Evolutionary conservation across 306 rosid species (phyloP).

Genomic region (Inga laurina): DNA sequence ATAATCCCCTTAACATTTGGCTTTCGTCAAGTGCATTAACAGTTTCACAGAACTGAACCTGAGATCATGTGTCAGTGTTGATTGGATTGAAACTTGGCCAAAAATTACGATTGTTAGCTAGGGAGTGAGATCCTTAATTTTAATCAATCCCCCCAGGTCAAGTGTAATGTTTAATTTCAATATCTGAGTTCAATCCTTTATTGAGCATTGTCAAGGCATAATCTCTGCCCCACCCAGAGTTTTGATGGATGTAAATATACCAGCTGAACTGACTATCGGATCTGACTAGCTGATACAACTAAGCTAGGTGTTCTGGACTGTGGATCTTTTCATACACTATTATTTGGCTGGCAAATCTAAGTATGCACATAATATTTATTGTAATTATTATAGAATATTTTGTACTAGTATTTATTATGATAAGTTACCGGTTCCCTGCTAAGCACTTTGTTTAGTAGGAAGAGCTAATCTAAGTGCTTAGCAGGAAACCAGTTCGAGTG

Average conservation of each 20-base stretch:
- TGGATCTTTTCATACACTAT: not conserved
- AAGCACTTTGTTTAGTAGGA: too few relatives aligned
- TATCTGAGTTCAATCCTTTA: too few relatives aligned
- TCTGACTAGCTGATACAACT: not conserved
- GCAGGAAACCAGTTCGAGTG: not conserved
- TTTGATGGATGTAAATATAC: not conserved
- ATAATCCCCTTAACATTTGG: not conserved
- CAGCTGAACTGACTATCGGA: not conserved
- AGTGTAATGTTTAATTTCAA: not conserved
- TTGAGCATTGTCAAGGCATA: not conserved
- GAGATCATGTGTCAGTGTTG: not conserved
- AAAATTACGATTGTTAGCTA: not conserved
- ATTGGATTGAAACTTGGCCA: not conserved
- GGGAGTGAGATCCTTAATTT: not conserved
- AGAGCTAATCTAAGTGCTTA: too few relatives aligned
- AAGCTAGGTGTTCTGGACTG: not conserved
- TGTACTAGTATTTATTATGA: too few relatives aligned
- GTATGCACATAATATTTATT: too few relatives aligned
- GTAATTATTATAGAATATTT: too few relatives aligned
- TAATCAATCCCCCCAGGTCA: not conserved
- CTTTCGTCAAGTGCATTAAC: not conserved
- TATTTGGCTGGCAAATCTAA: too few relatives aligned
- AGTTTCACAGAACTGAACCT: not conserved
- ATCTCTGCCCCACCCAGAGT: not conserved
- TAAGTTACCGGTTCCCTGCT: too few relatives aligned